phyloP scores from a whole-genome alignment of 2,329 filamentous ascomycete species.

The Penicillium occitanis region DNA sequence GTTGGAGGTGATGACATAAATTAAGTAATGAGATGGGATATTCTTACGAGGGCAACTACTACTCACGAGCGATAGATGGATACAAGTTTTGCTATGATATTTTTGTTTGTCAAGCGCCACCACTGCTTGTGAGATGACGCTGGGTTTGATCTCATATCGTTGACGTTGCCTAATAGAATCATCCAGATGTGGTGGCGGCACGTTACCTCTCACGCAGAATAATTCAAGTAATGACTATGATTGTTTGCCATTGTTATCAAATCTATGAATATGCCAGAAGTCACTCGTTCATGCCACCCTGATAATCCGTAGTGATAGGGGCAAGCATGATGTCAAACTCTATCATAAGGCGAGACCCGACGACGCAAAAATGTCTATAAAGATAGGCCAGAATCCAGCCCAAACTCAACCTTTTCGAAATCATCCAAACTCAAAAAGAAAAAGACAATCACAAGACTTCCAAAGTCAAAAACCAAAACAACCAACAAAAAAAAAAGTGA shows the following conservation, averaged over 20 bases:
- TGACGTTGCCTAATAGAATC: neutral
- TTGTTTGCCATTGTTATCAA: neutral
- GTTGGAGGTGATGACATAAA: neutral
- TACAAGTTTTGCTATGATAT: neutral
- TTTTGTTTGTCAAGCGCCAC: neutral
- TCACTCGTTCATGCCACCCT: neutral
- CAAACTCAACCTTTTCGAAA: slow-evolving; percentile 10
- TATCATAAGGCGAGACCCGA: slow-evolving; percentile 16
- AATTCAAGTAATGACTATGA: neutral
- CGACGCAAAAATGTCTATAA: slow-evolving; percentile 12
- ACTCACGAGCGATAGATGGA: neutral
- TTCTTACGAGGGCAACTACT: slow-evolving; percentile 2
- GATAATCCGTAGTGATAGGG: neutral
- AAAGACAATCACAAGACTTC: neutral
- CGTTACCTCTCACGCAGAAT: neutral
- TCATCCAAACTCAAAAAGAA: slow-evolving; percentile 6
- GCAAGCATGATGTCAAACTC: slow-evolving; percentile 22
- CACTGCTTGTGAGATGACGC: slow-evolving; percentile 3
- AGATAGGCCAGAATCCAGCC: neutral
- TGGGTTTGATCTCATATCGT: neutral
- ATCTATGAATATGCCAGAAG: neutral
- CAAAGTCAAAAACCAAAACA: neutral
- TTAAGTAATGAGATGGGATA: neutral
- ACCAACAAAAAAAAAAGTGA: slow-evolving; percentile 3
- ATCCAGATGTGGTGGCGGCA: neutral